Conservation (phyloP, 2,329 filamentous ascomycete genomes). For the Neofusicoccum umdonicola region DNA sequence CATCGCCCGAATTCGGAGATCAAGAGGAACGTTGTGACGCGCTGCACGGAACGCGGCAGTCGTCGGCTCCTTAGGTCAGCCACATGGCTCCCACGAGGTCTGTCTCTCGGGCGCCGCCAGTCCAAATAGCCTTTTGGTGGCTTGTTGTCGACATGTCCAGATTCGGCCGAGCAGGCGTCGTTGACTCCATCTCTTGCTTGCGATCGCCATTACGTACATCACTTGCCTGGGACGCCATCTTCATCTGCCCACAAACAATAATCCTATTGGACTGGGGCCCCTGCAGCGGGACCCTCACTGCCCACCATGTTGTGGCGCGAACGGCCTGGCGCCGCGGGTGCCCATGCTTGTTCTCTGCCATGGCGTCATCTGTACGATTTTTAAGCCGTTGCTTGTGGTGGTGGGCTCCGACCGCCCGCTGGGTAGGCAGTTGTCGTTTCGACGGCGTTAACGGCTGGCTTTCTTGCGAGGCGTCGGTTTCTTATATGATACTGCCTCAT, state of each 20-base stretch:
- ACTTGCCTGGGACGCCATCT: not conserved
- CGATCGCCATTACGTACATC: not conserved
- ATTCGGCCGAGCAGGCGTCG: not conserved
- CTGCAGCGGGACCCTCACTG: not conserved
- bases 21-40: not conserved
- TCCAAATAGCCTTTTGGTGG: not conserved
- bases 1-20: not conserved
- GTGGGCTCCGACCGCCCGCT: not conserved
- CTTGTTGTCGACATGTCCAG: not conserved
- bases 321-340: not conserved
- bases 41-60: not conserved
- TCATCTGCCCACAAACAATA: not conserved
- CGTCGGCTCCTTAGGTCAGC: not conserved
- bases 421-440: not conserved
- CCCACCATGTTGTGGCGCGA: not conserved
- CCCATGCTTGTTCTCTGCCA: not conserved
- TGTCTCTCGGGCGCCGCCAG: not conserved
- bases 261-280: not conserved
- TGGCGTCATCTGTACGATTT: constrained; percentile 4
- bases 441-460: not conserved
- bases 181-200: not conserved
- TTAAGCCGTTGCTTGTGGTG: not conserved
- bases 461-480: not conserved
- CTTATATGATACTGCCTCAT: not conserved
- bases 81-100: not conserved